Evolutionary conservation across 768 basidiomycete species (phyloP), one percentile per base, ranked within the genome.

Genomic region (Boletus pseudopeckii): DNA sequence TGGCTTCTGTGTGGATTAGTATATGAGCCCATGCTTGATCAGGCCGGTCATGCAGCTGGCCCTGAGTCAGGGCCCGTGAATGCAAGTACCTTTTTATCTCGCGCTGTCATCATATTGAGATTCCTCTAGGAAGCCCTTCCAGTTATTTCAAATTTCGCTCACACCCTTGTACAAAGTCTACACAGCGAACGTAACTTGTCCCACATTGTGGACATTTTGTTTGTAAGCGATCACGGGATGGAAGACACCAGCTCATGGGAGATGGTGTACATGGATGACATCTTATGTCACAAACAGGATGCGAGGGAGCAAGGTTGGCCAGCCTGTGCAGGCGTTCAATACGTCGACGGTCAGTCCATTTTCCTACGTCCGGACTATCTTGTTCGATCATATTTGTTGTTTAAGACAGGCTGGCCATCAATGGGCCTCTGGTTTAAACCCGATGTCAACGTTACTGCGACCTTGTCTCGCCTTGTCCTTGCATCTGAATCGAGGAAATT

Each of bases 201-300:
- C 0, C 80, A 86, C 45, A 86, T 93, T 8, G 85, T 93, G 13
- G 89, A 95, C 67, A 75, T 95, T 47, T 76, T 95, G 20, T 90
- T 94, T 58, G 91, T 95, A 55, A 88, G 85, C 61, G 88, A 91
- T 65, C 87, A 91, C 59, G 90, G 90, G 10, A 93, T 92, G 88
- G 85, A 86, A 10, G 88, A 90, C 61, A 94, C 90, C 7, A 83
- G 82, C 60, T 79, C 88, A 57, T 85, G 85, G 3, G 81, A 86
- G 47, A 75, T 80, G 39, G 74, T 95, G 20, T 91, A 85, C 67
- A 78, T 95, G 59, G 90, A 94, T 64, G 88, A 65, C 38, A 52
- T 63, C 40, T 44, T 64, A 15, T 63, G 64, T n/a, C 45, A 32
- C 28, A 45, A 56, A 30, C 40, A 36, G 15, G 52, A 55, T 39